Evolutionary conservation across 2,329 filamentous ascomycete genomes (phyloP).

Genomic region (Fusarium penzigii): DNA sequence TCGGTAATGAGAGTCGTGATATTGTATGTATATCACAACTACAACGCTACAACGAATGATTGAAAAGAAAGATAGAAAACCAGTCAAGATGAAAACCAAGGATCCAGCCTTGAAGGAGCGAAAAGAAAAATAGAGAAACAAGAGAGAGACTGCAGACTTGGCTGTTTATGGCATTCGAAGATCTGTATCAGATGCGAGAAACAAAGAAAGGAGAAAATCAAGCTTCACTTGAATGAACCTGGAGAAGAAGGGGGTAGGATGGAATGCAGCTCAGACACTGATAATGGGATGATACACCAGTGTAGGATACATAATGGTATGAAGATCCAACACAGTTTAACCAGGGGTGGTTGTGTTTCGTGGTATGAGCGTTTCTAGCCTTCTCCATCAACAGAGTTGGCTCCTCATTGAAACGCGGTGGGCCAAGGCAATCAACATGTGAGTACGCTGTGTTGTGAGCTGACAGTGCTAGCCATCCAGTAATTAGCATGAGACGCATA

Average conservation of each 20-base stretch:
- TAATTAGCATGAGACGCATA: neutral
- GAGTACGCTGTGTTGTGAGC: neutral
- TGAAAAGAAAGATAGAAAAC: neutral
- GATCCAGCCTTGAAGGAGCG: slow-evolving; percentile 27
- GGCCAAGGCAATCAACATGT: slow-evolving; percentile 8
- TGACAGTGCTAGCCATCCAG: neutral
- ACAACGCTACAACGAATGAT: neutral
- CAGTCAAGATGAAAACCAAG: slow-evolving; percentile 11
- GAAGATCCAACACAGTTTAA: neutral
- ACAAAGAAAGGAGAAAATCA: slow-evolving; percentile 16
- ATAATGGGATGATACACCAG: slow-evolving; percentile 19
- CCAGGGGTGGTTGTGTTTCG: slow-evolving; percentile 3
- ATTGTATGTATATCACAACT: neutral
- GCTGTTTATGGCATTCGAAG: slow-evolving; percentile 15
- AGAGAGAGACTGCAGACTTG: slow-evolving; percentile 17
- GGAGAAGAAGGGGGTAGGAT: slow-evolving; percentile 2
- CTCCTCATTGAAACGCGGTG: slow-evolving; percentile 12
- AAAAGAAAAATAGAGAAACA: slow-evolving; percentile 19
- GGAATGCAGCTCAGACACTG: slow-evolving; percentile 7
- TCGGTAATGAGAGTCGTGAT: neutral
- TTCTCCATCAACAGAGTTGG: neutral
- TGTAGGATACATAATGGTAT: slow-evolving; percentile 15
- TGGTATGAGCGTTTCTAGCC: slow-evolving; percentile 6
- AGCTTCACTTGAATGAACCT: neutral
- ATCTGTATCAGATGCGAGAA: slow-evolving; percentile 13